Evolutionary conservation across 768 basidiomycete genomes (phyloP).

Genomic region (Rubroboletus pulcherrimus): DNA sequence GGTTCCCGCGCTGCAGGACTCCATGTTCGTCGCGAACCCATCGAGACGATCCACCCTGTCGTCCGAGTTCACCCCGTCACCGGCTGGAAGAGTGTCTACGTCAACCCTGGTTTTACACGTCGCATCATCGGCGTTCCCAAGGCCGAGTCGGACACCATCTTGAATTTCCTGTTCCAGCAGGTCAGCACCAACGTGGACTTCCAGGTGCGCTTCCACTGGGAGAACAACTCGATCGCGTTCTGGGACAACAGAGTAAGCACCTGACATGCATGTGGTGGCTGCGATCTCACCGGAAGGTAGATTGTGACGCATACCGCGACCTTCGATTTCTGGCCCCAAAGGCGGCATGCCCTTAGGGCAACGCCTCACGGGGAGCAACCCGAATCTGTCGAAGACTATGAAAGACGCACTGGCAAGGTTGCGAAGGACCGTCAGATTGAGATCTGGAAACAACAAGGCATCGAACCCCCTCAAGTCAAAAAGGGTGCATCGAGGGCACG

Average conservation of each 20-base stretch:
- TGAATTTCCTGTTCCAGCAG: conserved; percentile 67
- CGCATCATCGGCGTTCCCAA: conserved; percentile 78
- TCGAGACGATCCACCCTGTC: conserved; percentile 74
- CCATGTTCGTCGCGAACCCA: conserved; percentile 62
- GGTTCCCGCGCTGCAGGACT: conserved; percentile 67
- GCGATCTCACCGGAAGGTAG: conserved; percentile 30
- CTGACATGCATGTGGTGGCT: neutral
- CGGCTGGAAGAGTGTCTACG: conserved; percentile 79
- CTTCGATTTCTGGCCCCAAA: conserved; percentile 78
- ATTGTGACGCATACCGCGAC: conserved; percentile 74
- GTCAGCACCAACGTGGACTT: conserved; percentile 68
- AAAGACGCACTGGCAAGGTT: conserved; percentile 54
- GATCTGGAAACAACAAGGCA: conserved; percentile 65
- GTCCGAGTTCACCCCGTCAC: conserved; percentile 84
- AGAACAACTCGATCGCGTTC: conserved; percentile 71
- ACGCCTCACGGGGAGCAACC: conserved; percentile 82
- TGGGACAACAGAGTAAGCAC: conserved; percentile 77
- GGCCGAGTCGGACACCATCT: conserved; percentile 72
- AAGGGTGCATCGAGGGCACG: conserved; percentile 37
- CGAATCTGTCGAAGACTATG: conserved; percentile 70
- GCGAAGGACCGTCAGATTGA: conserved; percentile 74
- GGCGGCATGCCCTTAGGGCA: conserved; percentile 73
- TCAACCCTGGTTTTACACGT: conserved; percentile 82
- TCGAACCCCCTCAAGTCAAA: conserved; percentile 36
- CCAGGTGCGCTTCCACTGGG: conserved; percentile 78